A percentile compares a stretch with the other conserved stretches of the same genome.
phyloP scores from a whole-genome alignment of 306 rosid species.

The Vigna mungo region DNA sequence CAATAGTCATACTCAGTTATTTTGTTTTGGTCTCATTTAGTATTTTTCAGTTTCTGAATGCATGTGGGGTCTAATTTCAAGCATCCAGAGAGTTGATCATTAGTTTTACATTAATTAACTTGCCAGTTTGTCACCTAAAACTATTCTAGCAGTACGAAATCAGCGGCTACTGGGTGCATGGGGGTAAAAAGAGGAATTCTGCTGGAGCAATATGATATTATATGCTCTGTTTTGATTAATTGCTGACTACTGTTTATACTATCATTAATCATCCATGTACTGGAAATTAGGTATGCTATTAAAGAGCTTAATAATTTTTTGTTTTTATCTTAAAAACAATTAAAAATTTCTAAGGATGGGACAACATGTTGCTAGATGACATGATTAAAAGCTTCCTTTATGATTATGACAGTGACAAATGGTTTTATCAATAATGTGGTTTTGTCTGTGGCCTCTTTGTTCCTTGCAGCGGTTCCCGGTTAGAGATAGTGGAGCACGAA shows the following conservation, averaged over 20 bases:
- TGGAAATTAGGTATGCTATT: neutral
- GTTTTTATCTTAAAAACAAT: neutral
- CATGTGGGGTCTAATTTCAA: slow-evolving; percentile 47
- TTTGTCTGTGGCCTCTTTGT: slow-evolving; percentile 26
- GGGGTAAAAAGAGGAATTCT: neutral
- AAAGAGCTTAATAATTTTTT: neutral
- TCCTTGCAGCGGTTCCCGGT: slow-evolving; percentile 66
- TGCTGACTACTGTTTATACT: neutral
- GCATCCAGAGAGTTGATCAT: slow-evolving; percentile 41
- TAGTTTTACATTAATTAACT: slow-evolving; percentile 36
- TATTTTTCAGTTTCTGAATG: slow-evolving; percentile 26
- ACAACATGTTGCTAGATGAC: neutral
- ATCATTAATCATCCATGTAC: neutral
- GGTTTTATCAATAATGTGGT: slow-evolving; percentile 4
- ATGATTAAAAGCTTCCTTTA: slow-evolving; percentile 7
- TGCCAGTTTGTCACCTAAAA: slow-evolving; percentile 43
- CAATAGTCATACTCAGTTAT: neutral
- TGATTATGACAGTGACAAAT: neutral
- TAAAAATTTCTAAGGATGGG: neutral
- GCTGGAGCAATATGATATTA: slow-evolving; percentile 27
- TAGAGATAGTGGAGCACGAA: slow-evolving; percentile 66
- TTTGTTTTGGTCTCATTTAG: slow-evolving; percentile 37
- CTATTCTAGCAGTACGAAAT: slow-evolving; percentile 27
- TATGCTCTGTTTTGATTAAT: slow-evolving; percentile 29
- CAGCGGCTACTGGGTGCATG: neutral